Conservation (phyloP, 164 flowering plant genomes). For the Berberis thunbergii region DNA sequence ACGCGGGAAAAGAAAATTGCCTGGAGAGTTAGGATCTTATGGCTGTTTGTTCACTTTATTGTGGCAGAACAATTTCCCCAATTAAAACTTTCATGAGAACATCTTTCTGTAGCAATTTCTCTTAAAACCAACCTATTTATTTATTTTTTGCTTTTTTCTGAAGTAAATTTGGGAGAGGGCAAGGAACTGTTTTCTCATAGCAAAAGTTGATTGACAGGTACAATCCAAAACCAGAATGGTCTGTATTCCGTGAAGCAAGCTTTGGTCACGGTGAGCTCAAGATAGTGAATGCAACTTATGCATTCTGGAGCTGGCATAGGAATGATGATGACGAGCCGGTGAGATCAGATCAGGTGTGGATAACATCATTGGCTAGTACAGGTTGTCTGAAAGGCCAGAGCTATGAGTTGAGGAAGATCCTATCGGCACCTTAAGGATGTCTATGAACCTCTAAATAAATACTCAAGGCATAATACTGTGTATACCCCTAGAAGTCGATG, state of each 20-base stretch:
- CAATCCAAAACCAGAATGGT: constrained; percentile 78
- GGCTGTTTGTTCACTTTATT: no score
- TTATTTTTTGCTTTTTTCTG: no score
- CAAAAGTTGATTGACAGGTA: constrained; percentile 37
- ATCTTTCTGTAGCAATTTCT: no score
- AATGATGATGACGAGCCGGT: constrained; percentile 88
- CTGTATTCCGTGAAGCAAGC: constrained; percentile 93
- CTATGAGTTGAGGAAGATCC: constrained; percentile 37
- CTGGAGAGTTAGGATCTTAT: neutral
- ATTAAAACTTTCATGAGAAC: no score
- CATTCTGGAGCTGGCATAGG: constrained; percentile 94
- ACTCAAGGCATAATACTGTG: no score
- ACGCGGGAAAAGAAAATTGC: neutral
- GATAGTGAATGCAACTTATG: constrained; percentile 67
- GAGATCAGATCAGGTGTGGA: constrained; percentile 72
- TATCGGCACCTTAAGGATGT: constrained; percentile 27
- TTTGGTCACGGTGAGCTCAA: constrained; percentile 94
- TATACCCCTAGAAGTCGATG: no score
- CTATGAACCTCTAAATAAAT: no score
- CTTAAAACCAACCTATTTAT: no score
- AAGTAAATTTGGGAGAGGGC: no score
- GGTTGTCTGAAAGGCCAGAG: constrained; percentile 39
- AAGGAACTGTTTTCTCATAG: neutral
- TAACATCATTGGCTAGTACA: constrained; percentile 55
- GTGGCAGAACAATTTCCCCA: no score